Conservation (phyloP, 2,329 filamentous ascomycete genomes). For the Phyllosticta citriasiana region DNA sequence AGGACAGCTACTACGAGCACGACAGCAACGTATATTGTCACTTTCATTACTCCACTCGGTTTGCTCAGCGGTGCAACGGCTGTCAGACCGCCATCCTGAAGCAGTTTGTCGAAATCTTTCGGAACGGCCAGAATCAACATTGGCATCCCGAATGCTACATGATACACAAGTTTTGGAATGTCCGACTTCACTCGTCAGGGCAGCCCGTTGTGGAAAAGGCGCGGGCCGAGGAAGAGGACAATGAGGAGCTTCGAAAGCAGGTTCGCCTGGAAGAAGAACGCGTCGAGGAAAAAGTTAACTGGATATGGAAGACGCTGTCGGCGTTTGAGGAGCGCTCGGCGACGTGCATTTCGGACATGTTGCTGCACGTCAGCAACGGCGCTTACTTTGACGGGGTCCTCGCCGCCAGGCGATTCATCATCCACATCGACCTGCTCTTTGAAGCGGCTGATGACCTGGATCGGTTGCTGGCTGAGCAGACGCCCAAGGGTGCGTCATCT, state of each 20-base stretch:
- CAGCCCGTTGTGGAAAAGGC: conserved; percentile 28
- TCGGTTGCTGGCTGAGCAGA: conserved; percentile 54
- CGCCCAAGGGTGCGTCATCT: conserved; percentile 58
- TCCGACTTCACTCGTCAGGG: conserved; percentile 53
- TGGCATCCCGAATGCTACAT: conserved; percentile 99
- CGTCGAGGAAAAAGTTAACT: conserved; percentile 96
- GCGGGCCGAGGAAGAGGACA: conserved; percentile 43
- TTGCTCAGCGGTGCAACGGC: conserved; percentile 90
- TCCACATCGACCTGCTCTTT: conserved; percentile 90
- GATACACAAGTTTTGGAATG: conserved; percentile 99
- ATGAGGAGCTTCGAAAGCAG: conserved; percentile 58
- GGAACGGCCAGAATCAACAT: conserved; percentile 95
- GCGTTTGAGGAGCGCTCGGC: conserved; percentile 96
- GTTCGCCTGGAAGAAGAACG: conserved; percentile 81
- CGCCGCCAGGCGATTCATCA: conserved; percentile 91
- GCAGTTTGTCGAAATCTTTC: conserved; percentile 97
- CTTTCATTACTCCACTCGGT: conserved; percentile 96
- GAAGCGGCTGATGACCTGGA: conserved; percentile 79
- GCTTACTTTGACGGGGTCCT: conserved; percentile 91
- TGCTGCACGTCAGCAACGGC: conserved; percentile 95
- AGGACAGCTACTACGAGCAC: conserved; percentile 98
- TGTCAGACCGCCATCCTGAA: conserved; percentile 96
- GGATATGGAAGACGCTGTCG: conserved; percentile 95
- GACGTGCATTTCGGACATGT: conserved; percentile 97
- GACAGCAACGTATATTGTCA: conserved; percentile 95